phyloP scores from a whole-genome alignment of 768 basidiomycete genomes.

The Serendipita indica region DNA sequence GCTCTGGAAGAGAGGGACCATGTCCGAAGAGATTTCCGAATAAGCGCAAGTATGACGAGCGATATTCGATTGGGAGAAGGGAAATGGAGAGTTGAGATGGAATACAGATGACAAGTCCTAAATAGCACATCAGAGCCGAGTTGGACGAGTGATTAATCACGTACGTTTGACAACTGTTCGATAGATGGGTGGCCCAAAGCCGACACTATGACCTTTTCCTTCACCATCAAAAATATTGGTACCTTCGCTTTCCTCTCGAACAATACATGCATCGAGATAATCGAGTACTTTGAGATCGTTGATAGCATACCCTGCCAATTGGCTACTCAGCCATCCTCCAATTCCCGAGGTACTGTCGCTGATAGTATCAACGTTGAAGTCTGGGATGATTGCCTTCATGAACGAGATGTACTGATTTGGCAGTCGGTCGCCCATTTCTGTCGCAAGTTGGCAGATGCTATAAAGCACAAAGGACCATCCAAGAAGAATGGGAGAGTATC shows the following conservation, averaged over 20 bases:
- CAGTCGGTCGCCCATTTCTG: conserved; percentile 28
- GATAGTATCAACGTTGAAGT: conserved; percentile 11
- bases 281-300: conserved; percentile 37
- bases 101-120: not conserved
- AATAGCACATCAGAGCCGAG: not conserved
- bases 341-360: not conserved
- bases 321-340: conserved; percentile 3
- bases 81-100: not conserved
- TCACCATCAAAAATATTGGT: conserved; percentile 46
- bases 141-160: not conserved
- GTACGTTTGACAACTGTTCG: conserved; percentile 2
- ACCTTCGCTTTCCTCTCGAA: conserved; percentile 39
- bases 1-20: conserved; percentile 2
- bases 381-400: conserved; percentile 15
- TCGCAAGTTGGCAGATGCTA: conserved; percentile 34
- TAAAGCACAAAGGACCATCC: conserved; percentile 78
- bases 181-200: conserved; percentile 4
- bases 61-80: not conserved
- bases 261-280: conserved; percentile 41
- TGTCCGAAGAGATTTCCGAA: not conserved
- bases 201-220: conserved; percentile 27
- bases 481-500: conserved; percentile 56
- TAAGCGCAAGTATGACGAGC: not conserved
- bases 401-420: conserved; percentile 16
- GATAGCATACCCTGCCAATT: conserved; percentile 13